Evolutionary conservation across 371 early-diverging fungal species (phyloP), one percentile per base, ranked within the genome.

Genomic region (Apophysomyces sp.): DNA sequence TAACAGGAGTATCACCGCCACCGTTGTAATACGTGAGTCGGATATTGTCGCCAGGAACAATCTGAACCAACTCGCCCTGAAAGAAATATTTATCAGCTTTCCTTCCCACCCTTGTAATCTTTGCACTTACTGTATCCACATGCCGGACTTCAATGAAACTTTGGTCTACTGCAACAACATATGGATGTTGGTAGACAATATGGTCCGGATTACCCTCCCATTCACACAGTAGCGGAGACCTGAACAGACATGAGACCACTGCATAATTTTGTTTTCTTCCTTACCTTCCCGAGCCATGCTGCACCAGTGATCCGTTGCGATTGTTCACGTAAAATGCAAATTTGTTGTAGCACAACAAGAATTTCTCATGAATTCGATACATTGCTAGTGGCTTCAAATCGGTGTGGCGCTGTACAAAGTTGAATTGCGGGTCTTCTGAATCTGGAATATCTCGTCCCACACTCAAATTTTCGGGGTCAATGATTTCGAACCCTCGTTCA

Each of bases 261-360:
- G 32, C 11, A 4, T 24, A 29, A 29, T 31, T 51, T 52, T 51
- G 51, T 57, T 37, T n/a, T 52, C 34, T 39, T 6, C 55, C 72
- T 71, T 68, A 76, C 79, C 68, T 73, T 67, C 69, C 71, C 29
- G 74, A 52, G 36, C 74, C 73, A 28, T 74, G 68, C 21, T 62
- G 65, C 5, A 77, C 81, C 21, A 81, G 31, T 24, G 78, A 76
- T 7, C 81, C 81, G 57, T 74, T 74, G 32, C 77, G 74, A 63
- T 91, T 90, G 73, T 96, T 90, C 44, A 97, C 94, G 65, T 89
- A 95, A 68, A 97, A 96, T 1, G 90, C 94, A 80, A 94, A 94
- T 61, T 93, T 93, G 39, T 94, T 91, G 73, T 95, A 97, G 68
- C 96, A 96, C 36, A 96, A 80, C 55, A 97, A 70, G 70, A 94